Percentiles rank a stretch among this genome's conserved stretches.
These are phyloP conservation scores for Trichoderma brevicompactum DNA, from an alignment of 2,329 filamentous ascomycete genomes.

Conservation along the genomic window DNA sequence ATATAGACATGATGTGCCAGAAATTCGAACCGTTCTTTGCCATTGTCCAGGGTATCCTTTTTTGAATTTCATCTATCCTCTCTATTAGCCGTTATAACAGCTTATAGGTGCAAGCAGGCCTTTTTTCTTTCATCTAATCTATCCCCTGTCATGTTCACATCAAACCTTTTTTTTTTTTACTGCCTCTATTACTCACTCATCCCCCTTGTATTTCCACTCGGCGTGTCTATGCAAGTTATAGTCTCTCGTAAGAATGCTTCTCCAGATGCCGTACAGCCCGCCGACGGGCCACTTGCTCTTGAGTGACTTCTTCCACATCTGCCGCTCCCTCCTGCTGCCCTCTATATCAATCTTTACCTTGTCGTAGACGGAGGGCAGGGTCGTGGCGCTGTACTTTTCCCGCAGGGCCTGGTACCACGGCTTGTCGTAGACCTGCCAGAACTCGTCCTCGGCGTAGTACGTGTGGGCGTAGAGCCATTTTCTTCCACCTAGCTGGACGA, in stretches of 20 bases:
- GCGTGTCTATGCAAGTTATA: slow-evolving; percentile 58
- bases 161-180: not conserved
- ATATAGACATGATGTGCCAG: slow-evolving; percentile 8
- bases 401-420: slow-evolving; percentile 66
- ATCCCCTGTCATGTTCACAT: no score
- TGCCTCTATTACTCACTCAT: not conserved
- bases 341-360: slow-evolving; percentile 66
- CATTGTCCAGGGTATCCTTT: not conserved
- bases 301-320: slow-evolving; percentile 47
- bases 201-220: slow-evolving; percentile 56
- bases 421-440: slow-evolving; percentile 66
- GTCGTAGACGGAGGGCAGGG: slow-evolving; percentile 70
- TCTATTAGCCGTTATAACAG: not conserved
- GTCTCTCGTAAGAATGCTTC: slow-evolving; percentile 61
- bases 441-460: slow-evolving; percentile 76
- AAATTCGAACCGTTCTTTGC: not conserved
- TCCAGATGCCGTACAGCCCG: slow-evolving; percentile 63
- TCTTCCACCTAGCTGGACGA: slow-evolving; percentile 71
- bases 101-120: not conserved
- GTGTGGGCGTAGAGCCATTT: slow-evolving; percentile 90
- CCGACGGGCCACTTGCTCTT: slow-evolving; percentile 60
- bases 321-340: slow-evolving; percentile 47
- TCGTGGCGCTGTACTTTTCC: slow-evolving; percentile 63
- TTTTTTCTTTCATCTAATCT: not conserved
- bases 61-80: not conserved